Base-by-base conservation (phyloP, 805 yeast genomes). In the Zygotorulaspora chibaensis region DNA sequence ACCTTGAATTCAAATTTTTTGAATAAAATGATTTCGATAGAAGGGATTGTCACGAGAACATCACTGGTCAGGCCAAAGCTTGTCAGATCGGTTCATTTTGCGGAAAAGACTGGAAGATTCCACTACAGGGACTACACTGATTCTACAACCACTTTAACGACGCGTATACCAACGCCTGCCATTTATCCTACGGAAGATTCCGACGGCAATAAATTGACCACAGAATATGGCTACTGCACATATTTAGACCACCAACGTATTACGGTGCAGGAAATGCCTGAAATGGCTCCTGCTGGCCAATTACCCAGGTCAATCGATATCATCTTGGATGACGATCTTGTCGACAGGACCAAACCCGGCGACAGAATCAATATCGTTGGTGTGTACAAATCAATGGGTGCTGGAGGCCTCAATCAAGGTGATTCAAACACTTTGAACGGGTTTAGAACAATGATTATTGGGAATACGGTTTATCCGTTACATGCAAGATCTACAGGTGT, bases 201-300 rank as follows among this genome's bases (percentile, higher is more conserved):
- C 13, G 93, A 88, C 38, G 97, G 97, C 6, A 83, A 90, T 67
- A 87, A 87, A 56, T 70, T 93, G 53, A 75, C 79, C 15, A 90
- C 96, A 0, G 98, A 93, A 65, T 93, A 87, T 60, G 99, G 99
- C 1, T 85, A 82, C 61, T 83, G 90, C 7, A 88, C 95, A 25
- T 93, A 87, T 65, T 76, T 91, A 57, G 99, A 93, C 67, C 96
- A 91, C 64, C 99, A 93, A 68, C 84, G 88, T 33, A 77, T 93
- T 30, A 80, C 96, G 0, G 84, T 93, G 30, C 99, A 93, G 66
- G 99, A 93, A 70, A 87, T 93, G 87, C 98, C 99, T 1, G 98
- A 93, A 69, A 75, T 83, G 52, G 96, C 98, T 1, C 99, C 98
- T 12, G 95, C 98, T 0, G 99, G 99, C 46, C 98, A 91, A 69